phyloP scores from a whole-genome alignment of 164 flowering plant genomes.

The Stephania japonica region DNA sequence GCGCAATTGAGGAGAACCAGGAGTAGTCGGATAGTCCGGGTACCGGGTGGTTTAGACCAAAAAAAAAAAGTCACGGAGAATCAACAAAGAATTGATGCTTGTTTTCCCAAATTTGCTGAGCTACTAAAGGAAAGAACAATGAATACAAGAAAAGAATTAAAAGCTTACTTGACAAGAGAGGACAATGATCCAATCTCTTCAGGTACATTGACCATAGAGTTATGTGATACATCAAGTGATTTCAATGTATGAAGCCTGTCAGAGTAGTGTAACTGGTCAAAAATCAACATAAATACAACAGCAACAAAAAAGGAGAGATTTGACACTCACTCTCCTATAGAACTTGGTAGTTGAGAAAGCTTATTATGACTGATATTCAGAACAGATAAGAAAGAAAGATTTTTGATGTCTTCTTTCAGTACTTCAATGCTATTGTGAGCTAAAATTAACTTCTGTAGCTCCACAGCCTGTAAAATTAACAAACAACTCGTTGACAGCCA shows the following conservation, averaged over 20 bases:
- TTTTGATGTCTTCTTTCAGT: conserved; percentile 68
- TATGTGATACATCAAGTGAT: conserved; percentile 73
- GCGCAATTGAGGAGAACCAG: too few species aligned
- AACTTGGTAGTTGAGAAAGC: conserved; percentile 75
- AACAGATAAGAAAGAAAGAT: conserved; percentile 52
- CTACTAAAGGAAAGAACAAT: conserved; percentile 1
- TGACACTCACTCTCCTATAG: conserved; percentile 81
- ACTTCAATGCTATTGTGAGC: conserved; percentile 82
- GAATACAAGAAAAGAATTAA: background rate
- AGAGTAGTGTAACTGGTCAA: conserved; percentile 10
- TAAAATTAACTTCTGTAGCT: conserved; percentile 80
- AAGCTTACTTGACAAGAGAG: conserved; percentile 76
- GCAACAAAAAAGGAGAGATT: background rate
- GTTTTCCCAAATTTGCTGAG: conserved; percentile 5
- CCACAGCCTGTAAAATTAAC: conserved; percentile 53
- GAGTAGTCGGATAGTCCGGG: too few species aligned
- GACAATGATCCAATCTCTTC: conserved; percentile 79
- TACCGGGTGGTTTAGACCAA: too few species aligned
- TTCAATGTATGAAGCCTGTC: conserved; percentile 79
- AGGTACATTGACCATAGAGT: conserved; percentile 47
- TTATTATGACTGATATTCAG: conserved; percentile 87
- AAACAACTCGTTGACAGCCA: background rate
- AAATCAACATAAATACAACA: background rate
- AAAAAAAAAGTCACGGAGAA: background rate
- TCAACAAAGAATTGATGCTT: background rate